Base-by-base conservation (phyloP, 257 asterid species). In the Nicotiana knightiana region DNA sequence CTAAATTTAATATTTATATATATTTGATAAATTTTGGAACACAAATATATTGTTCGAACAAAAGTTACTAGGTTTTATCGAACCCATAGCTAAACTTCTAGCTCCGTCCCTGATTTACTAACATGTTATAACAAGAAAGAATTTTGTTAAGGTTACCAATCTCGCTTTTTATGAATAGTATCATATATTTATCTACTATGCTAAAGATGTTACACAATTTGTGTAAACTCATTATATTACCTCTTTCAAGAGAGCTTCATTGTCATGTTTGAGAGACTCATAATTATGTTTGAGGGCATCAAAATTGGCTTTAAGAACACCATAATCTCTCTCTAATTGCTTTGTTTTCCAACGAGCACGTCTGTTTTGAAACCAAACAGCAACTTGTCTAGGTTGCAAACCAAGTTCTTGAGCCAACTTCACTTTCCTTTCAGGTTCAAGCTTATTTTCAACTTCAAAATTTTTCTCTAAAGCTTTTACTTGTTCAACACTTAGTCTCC, bases 361-460 rank as follows among this genome's bases (percentile, higher is more conserved):
- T 83, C 98, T 94, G 86, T 92, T 93, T 78, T 95, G 99, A 86
- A 95, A 95, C 99, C 99, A 95, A 65, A 95, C 93, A 51, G 98
- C 98, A 32, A 95, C 99, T 89, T 95, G 99, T 24, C 99, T 82
- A 24, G 99, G 99, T 90, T 95, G 98, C 83, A 95, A n/a, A 0
- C 98, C 97, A 6, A 95, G 93, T 35, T 95, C 97, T 46, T 90
- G 93, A 2, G 99, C 99, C 11, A 95, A 90, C 80, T 92, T 93
- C 6, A 90, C 93, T 84, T 95, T 95, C 81, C 99, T 88, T 67
- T 95, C 97, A 1, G 99, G 98, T 39, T 95, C 98, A 15, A 95
- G 97, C 84, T 95, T 95, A 83, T 92, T 93, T 61, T 95, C 99
- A 13, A 93, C 97, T 86, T 95, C 99, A 61, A 95, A 95, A 70